A percentile compares a stretch with the other conserved stretches of the same genome.
These are phyloP conservation scores for Saussurea involucrata DNA, from an alignment of 129 eudicot genomes.

Conservation along the genomic window DNA sequence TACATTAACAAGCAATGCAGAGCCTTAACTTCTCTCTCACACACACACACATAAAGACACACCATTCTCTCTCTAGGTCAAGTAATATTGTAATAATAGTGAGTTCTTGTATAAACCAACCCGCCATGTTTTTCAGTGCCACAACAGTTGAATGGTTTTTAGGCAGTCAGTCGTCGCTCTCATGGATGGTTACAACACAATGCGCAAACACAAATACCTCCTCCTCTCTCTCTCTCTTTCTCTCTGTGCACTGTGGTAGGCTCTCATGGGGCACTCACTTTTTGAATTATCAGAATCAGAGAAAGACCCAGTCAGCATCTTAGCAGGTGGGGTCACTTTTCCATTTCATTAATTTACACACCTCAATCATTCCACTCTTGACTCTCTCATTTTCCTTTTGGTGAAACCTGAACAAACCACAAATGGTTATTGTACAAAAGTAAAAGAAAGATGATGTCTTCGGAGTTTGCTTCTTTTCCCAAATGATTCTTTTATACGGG, in stretches of 20 bases:
- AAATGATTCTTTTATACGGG: neutral
- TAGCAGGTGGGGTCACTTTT: constrained; percentile 27
- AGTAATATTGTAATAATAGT: constrained; percentile 12
- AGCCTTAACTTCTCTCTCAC: constrained; percentile 22
- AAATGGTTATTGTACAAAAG: constrained; percentile 11
- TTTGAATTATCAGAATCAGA: constrained; percentile 28
- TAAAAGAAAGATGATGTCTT: constrained; percentile 6
- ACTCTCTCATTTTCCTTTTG: constrained; percentile 3
- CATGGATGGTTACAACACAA: constrained; percentile 36
- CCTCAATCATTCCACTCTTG: constrained; percentile 34
- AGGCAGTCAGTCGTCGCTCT: constrained; percentile 40
- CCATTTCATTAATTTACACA: constrained; percentile 10
- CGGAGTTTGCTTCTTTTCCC: constrained; percentile 3
- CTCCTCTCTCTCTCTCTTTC: constrained; percentile 15
- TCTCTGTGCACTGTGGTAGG: constrained; percentile 23
- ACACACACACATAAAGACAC: neutral
- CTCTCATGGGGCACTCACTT: constrained; percentile 45
- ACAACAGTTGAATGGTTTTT: constrained; percentile 49
- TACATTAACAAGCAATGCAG: constrained; percentile 16
- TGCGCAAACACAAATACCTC: constrained; percentile 39
- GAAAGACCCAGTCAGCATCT: constrained; percentile 24
- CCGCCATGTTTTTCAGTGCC: constrained; percentile 57
- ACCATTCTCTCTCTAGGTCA: neutral
- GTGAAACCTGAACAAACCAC: constrained; percentile 22
- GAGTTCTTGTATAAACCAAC: constrained; percentile 10